phyloP scores from a whole-genome alignment of 202 grass and related monocot species.

The Schoenoplectus triqueter region DNA sequence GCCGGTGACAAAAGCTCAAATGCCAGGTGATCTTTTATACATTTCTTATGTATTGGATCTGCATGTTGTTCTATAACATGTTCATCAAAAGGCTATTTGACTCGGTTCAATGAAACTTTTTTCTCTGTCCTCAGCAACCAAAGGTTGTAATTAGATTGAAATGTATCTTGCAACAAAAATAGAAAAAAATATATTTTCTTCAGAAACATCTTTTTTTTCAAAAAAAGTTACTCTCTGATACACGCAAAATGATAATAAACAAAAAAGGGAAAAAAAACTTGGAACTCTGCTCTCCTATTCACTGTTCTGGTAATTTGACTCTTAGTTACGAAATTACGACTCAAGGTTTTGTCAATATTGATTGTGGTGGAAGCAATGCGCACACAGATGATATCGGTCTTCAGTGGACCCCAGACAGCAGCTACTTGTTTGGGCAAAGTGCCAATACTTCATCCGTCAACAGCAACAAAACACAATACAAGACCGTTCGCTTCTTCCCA shows the following conservation, averaged over 20 bases:
- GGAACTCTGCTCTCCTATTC: neutral
- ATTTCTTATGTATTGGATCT: neutral
- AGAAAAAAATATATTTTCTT: neutral
- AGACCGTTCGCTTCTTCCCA: slow-evolving; percentile 39
- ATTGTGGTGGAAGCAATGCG: slow-evolving; percentile 33
- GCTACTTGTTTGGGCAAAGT: slow-evolving; percentile 32
- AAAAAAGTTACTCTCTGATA: neutral
- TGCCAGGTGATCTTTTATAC: slow-evolving; percentile 8
- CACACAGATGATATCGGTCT: slow-evolving; percentile 42
- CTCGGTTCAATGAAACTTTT: neutral
- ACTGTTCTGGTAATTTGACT: neutral
- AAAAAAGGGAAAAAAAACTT: neutral
- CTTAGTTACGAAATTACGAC: neutral
- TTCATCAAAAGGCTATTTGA: neutral
- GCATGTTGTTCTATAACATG: neutral
- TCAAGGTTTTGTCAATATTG: slow-evolving; percentile 41
- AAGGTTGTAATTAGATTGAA: neutral
- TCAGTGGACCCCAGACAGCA: slow-evolving; percentile 32
- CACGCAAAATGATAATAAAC: neutral
- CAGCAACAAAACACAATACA: slow-evolving; percentile 40
- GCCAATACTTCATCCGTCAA: slow-evolving; percentile 9
- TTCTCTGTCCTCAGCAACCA: neutral
- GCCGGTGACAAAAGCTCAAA: slow-evolving; percentile 29
- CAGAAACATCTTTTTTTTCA: neutral
- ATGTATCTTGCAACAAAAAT: slow-evolving; percentile 7